These are phyloP conservation scores for Nicotiana knightiana DNA, from an alignment of 257 asterid species.

Conservation along the genomic window DNA sequence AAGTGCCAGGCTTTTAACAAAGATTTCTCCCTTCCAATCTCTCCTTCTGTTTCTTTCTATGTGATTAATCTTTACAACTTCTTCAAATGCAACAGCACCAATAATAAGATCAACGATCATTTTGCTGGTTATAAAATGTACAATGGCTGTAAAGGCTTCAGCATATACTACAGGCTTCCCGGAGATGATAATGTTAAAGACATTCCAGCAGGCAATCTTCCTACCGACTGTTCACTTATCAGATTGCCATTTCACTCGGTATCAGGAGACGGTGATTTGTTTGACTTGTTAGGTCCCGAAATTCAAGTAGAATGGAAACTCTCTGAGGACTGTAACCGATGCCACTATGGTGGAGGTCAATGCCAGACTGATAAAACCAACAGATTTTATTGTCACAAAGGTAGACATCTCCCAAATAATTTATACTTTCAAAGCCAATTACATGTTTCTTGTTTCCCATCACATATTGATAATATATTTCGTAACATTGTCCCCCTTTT, in stretches of 20 bases:
- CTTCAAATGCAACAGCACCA: background rate
- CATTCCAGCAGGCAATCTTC: background rate
- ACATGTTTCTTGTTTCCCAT: background rate
- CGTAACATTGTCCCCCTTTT: background rate
- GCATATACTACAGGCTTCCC: background rate
- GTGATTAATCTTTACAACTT: rapidly evolving
- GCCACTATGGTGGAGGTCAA: background rate
- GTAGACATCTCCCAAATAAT: background rate
- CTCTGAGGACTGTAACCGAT: background rate
- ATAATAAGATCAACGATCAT: background rate
- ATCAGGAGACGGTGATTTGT: background rate
- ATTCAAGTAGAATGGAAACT: background rate
- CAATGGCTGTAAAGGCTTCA: background rate
- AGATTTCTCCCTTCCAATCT: background rate
- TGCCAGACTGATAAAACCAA: background rate
- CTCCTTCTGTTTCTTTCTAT: background rate
- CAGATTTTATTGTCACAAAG: background rate
- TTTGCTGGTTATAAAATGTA: background rate
- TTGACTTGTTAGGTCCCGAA: background rate
- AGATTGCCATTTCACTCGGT: background rate
- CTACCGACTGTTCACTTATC: background rate
- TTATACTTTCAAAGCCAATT: background rate
- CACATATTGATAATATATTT: no score
- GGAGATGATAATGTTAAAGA: background rate
- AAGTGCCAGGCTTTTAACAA: background rate